Base-by-base conservation (phyloP, 2,329 filamentous ascomycete genomes). In the Fusarium keratoplasticum region DNA sequence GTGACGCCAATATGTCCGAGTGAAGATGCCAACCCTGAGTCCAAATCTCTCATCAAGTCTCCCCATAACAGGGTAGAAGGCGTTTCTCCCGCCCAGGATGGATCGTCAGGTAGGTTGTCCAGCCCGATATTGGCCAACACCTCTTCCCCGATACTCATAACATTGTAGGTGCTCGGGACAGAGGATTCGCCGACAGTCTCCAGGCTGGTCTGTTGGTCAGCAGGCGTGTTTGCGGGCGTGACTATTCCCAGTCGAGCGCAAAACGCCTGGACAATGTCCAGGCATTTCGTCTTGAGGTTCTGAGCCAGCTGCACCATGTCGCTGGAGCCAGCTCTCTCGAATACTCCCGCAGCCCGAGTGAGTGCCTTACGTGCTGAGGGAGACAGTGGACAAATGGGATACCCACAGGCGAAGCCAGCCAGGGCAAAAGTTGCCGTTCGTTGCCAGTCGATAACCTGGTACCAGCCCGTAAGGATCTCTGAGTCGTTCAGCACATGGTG, bases 371-470 rank as follows among this genome's bases (percentile, higher is more conserved):
- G 73, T 27, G 73, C 44, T 2, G 72, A 63, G 5, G 75, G 73
- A 3, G 77, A 76, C 9, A 76, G 18, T 5, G 77, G 76, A 2
- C 76, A 78, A 8, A 78, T 77, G n/a, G 76, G 76, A 50, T 78
- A 78, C 10, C 76, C 76, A 31, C 70, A 76, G 6, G 76, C 69
- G 38, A 78, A 78, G 1, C 76, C 76, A 33, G 75, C 73, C 1
- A 76, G 38, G 3, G 64, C 47, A 27, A 75, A 71, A 8, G 71
- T 47, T 13, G 79, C 77, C 6, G 71, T 79, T 29, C 73, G 78
- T 59, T 81, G 79, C 80, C 80, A 81, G 25, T 73, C 68, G 38
- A 71, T 57, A 7, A 76, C 70, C 54, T 81, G 78, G 11, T 74
- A 74, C 74, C 79, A 81, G 1, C 80, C 80, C 4, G 76, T 70